Base-by-base conservation (phyloP, 208 protist genomes). In the Phytomonas serpens region DNA sequence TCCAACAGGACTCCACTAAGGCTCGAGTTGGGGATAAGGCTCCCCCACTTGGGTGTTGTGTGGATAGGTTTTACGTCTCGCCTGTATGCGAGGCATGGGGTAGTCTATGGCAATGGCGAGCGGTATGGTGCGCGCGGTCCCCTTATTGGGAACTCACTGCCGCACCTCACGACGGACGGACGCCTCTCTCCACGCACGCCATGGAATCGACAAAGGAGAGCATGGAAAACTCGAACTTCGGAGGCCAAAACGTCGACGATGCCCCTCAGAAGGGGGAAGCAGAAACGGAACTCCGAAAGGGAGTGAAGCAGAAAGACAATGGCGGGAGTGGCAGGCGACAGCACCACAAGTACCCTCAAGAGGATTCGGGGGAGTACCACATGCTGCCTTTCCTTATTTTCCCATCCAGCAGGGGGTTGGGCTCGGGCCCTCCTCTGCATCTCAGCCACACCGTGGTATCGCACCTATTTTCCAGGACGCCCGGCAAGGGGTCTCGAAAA, bases 21-120 rank as follows among this genome's bases (percentile, higher is more conserved):
- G 11, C 61, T 64, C 61, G 30, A 33, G 30, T 64, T 11, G 11
- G 4, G 4, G 11, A 33, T 11, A 11, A 33, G 10, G 30, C 13
- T 63, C 38, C 64, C 33, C 30, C 30, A 31, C 30, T 78, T 79
- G 32, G 62, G 36, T 51, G 70, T 2, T 72, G 73, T 16, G 67
- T 77, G 23, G 32, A 64, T 2, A 9, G 62, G 27, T 82, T 82
- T 61, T 57, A 40, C 14, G 67, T 86, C 0, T 93, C 88, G 4
- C 80, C 85, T 3, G 83, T 93, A 42, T 84, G 84, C 62, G 76
- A 80, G 73, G 70, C 76, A 42, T 14, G 37, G 34, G 76, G 80
- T 5, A 80, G 74, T 33, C 79, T 90, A 30, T 93, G 88, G 85
- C 88, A 93, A 69, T 93, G 88, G 85, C 85, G 88, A 13, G 70